phyloP scores from a whole-genome alignment of 1,284 basidiomycete genomes.

The Marasmius oreades region DNA sequence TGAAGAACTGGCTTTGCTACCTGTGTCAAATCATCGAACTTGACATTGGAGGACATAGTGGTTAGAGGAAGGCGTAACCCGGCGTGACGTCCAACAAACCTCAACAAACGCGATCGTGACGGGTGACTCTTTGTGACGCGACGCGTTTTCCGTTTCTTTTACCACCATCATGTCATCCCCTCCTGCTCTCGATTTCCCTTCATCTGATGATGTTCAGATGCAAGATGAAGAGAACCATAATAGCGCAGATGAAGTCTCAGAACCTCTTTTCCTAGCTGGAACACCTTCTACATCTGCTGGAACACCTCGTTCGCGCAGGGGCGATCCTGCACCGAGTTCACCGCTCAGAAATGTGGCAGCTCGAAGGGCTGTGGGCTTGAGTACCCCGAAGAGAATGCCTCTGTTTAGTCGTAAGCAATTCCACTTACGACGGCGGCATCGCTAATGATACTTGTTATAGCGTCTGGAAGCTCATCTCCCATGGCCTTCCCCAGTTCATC shows the following conservation, averaged over 20 bases:
- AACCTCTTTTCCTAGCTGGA: conserved; percentile 58
- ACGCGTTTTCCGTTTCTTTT: conserved; percentile 28
- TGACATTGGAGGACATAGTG: conserved; percentile 1
- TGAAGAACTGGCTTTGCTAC: background rate
- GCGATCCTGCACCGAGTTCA: conserved; percentile 39
- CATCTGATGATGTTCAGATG: conserved; percentile 64
- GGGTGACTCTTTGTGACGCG: conserved; percentile 38
- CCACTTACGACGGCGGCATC: conserved; percentile 3
- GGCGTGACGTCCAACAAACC: background rate
- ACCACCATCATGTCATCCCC: conserved; percentile 58
- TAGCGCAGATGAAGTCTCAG: conserved; percentile 36
- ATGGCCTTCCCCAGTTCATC: conserved; percentile 51
- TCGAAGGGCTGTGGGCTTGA: conserved; percentile 58
- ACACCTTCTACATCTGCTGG: conserved; percentile 53
- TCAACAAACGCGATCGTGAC: background rate
- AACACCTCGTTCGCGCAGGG: conserved; percentile 42
- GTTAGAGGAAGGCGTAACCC: background rate
- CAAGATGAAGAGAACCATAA: conserved; percentile 41
- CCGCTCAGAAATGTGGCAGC: conserved; percentile 49
- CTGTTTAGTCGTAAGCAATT: conserved; percentile 49
- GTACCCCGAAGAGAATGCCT: conserved; percentile 53
- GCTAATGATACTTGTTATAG: conserved; percentile 10
- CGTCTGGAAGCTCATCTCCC: conserved; percentile 48
- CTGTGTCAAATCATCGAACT: conserved; percentile 7
- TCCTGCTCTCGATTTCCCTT: conserved; percentile 62